Conservation (phyloP, 345 rosid genomes). For the Rhodomyrtus tomentosa region DNA sequence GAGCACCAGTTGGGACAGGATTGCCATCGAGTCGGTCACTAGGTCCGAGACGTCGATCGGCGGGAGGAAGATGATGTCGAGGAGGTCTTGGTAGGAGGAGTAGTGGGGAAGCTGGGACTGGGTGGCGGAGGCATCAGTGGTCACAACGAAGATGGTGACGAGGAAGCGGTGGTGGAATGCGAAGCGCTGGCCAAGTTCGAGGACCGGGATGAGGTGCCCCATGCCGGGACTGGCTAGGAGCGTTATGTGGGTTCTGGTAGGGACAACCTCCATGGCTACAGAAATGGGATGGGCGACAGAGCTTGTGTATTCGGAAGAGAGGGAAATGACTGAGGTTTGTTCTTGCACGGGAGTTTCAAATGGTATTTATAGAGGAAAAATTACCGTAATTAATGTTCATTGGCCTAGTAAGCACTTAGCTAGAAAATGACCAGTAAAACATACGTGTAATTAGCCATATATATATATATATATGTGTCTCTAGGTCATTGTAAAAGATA, state of each 20-base stretch:
- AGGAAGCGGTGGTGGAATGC: conserved; percentile 11
- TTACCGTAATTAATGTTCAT: not conserved
- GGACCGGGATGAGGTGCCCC: conserved; percentile 38
- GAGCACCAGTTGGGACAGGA: not conserved
- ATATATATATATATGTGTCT: too few relatives aligned
- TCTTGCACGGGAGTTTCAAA: not conserved
- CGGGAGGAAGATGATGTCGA: conserved; percentile 13
- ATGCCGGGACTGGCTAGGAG: conserved; percentile 37
- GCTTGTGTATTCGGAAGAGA: not conserved
- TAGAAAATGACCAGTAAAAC: too few relatives aligned
- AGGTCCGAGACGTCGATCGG: conserved; percentile 12
- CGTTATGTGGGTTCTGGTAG: conserved; percentile 10
- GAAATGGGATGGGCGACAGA: not conserved
- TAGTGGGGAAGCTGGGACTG: not conserved
- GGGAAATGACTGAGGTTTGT: not conserved
- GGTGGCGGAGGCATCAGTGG: conserved; percentile 4
- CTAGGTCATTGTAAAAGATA: too few relatives aligned
- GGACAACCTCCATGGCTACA: not conserved
- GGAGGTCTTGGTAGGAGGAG: not conserved
- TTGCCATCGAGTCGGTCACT: not conserved
- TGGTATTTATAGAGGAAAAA: not conserved
- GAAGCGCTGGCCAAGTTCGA: conserved; percentile 27
- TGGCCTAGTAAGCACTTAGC: not conserved
- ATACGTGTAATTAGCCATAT: too few relatives aligned
- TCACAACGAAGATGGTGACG: conserved; percentile 18